Percentiles rank a stretch among this genome's conserved stretches.
phyloP scores from a whole-genome alignment of 176 grass and related monocot genomes.

The Avena insularis region DNA sequence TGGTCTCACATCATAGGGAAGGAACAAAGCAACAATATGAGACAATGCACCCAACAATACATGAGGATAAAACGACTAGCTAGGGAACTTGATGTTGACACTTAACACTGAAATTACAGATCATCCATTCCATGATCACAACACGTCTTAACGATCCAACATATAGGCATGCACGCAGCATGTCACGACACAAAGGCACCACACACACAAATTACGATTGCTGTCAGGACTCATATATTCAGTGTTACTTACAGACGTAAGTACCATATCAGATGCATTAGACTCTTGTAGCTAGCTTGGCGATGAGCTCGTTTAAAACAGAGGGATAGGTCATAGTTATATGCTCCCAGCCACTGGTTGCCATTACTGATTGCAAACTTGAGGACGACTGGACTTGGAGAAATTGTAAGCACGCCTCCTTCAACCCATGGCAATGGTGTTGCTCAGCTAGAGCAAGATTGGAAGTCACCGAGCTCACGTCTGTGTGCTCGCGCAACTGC shows the following conservation, averaged over 20 bases:
- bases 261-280: background rate
- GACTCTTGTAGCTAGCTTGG: background rate
- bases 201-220: background rate
- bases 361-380: conserved; percentile 21
- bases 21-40: background rate
- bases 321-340: conserved; percentile 13
- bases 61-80: conserved; percentile 1
- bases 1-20: background rate
- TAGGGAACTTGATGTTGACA: background rate
- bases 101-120: background rate
- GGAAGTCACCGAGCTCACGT: conserved; percentile 31
- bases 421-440: conserved; percentile 41
- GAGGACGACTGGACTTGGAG: background rate
- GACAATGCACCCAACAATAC: background rate
- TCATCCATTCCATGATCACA: background rate
- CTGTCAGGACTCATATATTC: background rate
- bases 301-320: conserved; percentile 28
- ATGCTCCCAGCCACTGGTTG: conserved; percentile 7
- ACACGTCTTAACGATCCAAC: background rate
- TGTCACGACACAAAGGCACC: background rate
- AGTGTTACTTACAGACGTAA: background rate
- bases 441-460: conserved; percentile 32
- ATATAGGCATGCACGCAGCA: background rate
- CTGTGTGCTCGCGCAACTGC: conserved; percentile 24
- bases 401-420: conserved; percentile 37